Evolutionary conservation across 202 grass and related monocot genomes (phyloP), one percentile per base, ranked within the genome.

Genomic region (Cymbopogon flexuosus): DNA sequence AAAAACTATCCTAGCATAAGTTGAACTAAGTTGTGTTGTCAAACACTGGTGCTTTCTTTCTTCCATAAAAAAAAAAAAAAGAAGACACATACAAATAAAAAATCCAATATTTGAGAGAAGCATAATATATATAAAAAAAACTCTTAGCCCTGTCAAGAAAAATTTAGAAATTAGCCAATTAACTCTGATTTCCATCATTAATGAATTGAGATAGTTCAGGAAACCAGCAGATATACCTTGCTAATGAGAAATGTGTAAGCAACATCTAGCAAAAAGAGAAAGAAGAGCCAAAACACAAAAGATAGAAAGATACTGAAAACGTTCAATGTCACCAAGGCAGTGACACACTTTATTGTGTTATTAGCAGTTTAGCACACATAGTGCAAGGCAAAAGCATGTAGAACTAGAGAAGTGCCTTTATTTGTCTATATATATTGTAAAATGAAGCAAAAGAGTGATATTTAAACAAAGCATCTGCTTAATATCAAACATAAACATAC

Each of bases 401-500:
- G 29, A 67, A 76, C 41, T 27, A 27, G 39, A 46, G 8, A 40
- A 78, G 29, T 19, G 49, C 37, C 18, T 66, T 65, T 49, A 21
- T 8, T 40, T 40, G 1, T 57, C 27, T 43, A 67, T 51, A 51
- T 52, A 52, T 51, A 52, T 16, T 69, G 36, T 18, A 35, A 40
- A 37, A 77, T 70, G 37, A 10, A 42, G 29, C 16, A 58, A 22
- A 83, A 5, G 14, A 18, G 12, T 45, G 37, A 10, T 51, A 33
- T 24, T 6, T 70, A 2, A 77, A 49, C 30, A 47, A 36, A 13
- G 16, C n/a, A 41, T 35, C 45, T 11, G 8, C 36, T 10, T 18
- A 29, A 41, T 30, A 66, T 83, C 9, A 10, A 42, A 75, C 29
- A 57, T 1, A 62, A 77, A 75, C 87, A 46, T 88, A 97, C 93